A percentile compares a stretch with the other conserved stretches of the same genome.
phyloP scores from a whole-genome alignment of 2,329 filamentous ascomycete species.

The Colletotrichum sp. region DNA sequence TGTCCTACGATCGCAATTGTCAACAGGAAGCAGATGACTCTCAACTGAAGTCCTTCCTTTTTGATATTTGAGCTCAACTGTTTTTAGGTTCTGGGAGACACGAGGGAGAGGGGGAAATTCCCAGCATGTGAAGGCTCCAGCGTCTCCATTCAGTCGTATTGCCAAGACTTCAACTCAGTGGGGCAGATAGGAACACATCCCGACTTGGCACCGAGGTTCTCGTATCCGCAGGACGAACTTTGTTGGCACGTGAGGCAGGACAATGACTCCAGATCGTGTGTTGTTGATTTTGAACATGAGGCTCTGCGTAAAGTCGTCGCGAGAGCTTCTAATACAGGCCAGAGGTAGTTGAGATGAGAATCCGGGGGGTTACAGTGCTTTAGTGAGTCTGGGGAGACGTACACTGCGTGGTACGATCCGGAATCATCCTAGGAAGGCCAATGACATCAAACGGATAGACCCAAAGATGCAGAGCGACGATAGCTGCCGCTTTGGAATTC shows the following conservation, averaged over 20 bases:
- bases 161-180: not conserved
- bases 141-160: not conserved
- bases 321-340: not conserved
- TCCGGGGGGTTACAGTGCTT: not conserved
- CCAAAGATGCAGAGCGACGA: not conserved
- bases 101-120: not conserved
- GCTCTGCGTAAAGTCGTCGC: not conserved
- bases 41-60: not conserved
- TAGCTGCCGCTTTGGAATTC: not conserved
- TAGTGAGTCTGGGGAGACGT: not conserved
- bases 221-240: not conserved
- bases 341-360: not conserved
- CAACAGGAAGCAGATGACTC: too few species aligned
- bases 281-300: not conserved
- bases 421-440: not conserved
- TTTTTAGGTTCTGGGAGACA: not conserved
- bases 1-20: not conserved
- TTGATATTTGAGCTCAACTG: not conserved
- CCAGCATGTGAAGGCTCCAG: not conserved
- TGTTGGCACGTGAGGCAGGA: not conserved
- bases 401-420: not conserved
- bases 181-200: not conserved
- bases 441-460: not conserved
- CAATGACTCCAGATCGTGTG: accelerated
- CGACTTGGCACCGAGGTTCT: not conserved